Base-by-base conservation (phyloP, 31 red algal genomes). In the Odonthalia washingtoniensis region DNA sequence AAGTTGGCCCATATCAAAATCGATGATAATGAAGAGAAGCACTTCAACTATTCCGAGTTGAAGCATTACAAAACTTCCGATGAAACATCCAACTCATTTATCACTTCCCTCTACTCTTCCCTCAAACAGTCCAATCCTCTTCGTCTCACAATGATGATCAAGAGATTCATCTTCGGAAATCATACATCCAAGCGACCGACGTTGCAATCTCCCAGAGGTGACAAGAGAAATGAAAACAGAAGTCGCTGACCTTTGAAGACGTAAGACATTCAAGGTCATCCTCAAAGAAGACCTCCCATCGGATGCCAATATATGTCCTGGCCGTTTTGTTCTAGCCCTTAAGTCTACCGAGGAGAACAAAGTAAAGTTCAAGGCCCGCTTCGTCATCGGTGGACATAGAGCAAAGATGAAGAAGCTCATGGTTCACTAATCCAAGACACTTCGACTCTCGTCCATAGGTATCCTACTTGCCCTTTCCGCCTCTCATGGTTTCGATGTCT, bases 271-370 rank as follows among this genome's bases (percentile, higher is more conserved):
- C n/a, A n/a, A n/a, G n/a, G n/a, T n/a, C n/a, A n/a, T n/a, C n/a
- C n/a, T n/a, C n/a, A n/a, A n/a, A n/a, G n/a, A n/a, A n/a, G n/a
- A n/a, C n/a, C n/a, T n/a, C n/a, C n/a, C 77, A 14, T 46, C 27
- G 26, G 87, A 83, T 75, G 77, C n/a, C 3, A 90, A 90, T 35
- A 41, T 90, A 9, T 31, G 82, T 27, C 78, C 66, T n/a, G 78
- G 44, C 3, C 61, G 66, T n/a, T 89, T 90, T 35, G 66, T 74
- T 28, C 1, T 82, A 31, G 41, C 77, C 2, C 79, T 89, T 40
- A 89, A 81, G 43, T 83, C 77, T 16, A 74, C 87, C 14, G 36
- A 90, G 3, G 53, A 81, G 5, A 38, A 70, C 24, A 2, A 62
- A 39, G 27, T 46, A 0, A 89, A 90, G 65, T 62, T 61, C 30